These are phyloP conservation scores for Vitis rupestris DNA, from an alignment of 164 flowering plant genomes.

Conservation along the genomic window DNA sequence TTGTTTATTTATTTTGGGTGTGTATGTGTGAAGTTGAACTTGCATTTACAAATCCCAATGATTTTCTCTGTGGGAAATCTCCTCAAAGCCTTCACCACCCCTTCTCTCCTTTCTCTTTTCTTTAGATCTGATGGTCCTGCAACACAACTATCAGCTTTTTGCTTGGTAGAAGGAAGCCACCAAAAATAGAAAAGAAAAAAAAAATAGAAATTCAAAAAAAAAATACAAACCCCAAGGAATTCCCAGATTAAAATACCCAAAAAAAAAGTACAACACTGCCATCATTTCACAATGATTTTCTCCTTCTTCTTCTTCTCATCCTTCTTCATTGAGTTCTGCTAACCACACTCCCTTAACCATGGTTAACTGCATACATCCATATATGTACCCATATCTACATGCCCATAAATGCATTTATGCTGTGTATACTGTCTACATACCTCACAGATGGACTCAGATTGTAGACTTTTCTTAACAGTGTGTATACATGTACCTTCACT, in stretches of 20 bases:
- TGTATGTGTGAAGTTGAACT: neutral
- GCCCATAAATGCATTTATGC: too few species aligned
- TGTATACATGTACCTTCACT: too few species aligned
- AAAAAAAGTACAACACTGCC: constrained; percentile 40
- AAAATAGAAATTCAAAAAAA: neutral
- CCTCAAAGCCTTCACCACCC: constrained; percentile 22
- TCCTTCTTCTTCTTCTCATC: too few species aligned
- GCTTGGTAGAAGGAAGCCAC: constrained; percentile 48
- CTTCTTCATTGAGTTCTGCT: constrained; percentile 24
- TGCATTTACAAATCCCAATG: constrained; percentile 54
- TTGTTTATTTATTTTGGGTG: neutral
- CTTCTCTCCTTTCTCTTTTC: constrained; percentile 18
- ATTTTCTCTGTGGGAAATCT: constrained; percentile 28
- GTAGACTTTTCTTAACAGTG: too few species aligned
- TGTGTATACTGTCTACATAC: too few species aligned
- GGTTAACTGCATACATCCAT: constrained; percentile 19
- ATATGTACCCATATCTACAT: too few species aligned
- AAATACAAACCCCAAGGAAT: neutral
- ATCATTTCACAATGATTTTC: constrained; percentile 77
- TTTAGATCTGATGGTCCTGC: constrained; percentile 58
- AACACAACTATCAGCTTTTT: constrained; percentile 52
- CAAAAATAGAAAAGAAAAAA: constrained; percentile 15
- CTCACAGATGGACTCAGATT: too few species aligned
- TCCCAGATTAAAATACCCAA: neutral
- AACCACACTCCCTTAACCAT: constrained; percentile 27